A percentile compares a stretch with the other conserved stretches of the same genome.
Evolutionary conservation across 1,284 basidiomycete genomes (phyloP).

Genomic region (Melanopsichium pennsylvanicum): DNA sequence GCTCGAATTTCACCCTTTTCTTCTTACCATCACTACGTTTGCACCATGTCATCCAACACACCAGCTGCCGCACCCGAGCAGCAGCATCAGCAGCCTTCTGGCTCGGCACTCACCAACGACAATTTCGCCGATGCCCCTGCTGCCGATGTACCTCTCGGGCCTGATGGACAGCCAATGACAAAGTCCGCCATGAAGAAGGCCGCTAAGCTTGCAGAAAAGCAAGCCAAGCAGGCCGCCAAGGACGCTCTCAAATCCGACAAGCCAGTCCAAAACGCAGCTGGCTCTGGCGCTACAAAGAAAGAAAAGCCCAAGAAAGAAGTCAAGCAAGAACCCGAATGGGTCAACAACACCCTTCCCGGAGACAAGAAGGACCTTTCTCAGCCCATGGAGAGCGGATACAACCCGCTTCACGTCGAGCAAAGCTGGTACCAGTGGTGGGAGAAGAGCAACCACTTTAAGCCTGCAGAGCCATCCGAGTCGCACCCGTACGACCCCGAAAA

Average conservation of each 20-base stretch:
- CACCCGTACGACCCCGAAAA: slow-evolving; percentile 62
- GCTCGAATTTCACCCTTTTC: not conserved
- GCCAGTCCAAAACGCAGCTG: slow-evolving; percentile 25
- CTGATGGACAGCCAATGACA: slow-evolving; percentile 50
- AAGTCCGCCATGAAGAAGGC: slow-evolving; percentile 61
- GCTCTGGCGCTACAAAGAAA: slow-evolving; percentile 54
- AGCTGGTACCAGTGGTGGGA: slow-evolving; percentile 99
- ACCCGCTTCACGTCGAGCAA: slow-evolving; percentile 91
- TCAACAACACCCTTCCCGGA: slow-evolving; percentile 59
- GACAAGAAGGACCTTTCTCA: slow-evolving; percentile 74
- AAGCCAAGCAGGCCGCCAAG: slow-evolving; percentile 58
- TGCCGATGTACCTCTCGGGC: slow-evolving; percentile 37
- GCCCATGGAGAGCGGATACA: slow-evolving; percentile 89
- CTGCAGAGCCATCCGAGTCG: slow-evolving; percentile 67
- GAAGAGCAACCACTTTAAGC: slow-evolving; percentile 86
- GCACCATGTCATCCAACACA: slow-evolving; percentile 37
- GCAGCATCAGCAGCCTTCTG: slow-evolving; percentile 22
- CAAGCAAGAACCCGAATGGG: slow-evolving; percentile 60
- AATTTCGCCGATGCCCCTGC: slow-evolving; percentile 10
- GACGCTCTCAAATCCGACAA: slow-evolving; percentile 60
- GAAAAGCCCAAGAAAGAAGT: slow-evolving; percentile 63
- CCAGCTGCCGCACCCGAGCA: slow-evolving; percentile 12
- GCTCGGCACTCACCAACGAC: slow-evolving; percentile 12
- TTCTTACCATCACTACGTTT: not conserved
- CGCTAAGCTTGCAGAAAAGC: slow-evolving; percentile 60